phyloP scores from a whole-genome alignment of 1,284 basidiomycete genomes.

The Sutorius eximius region DNA sequence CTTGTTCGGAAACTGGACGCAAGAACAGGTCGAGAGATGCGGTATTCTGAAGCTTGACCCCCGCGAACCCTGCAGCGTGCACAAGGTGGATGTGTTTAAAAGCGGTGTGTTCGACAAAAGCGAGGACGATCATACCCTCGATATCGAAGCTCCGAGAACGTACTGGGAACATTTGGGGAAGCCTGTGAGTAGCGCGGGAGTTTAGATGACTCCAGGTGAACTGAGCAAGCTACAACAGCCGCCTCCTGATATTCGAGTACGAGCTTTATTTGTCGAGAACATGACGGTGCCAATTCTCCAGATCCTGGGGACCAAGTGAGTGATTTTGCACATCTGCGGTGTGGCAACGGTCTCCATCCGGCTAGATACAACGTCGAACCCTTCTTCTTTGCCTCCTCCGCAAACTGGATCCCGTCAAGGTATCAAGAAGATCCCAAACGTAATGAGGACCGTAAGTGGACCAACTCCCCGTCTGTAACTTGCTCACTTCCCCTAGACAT shows the following conservation, averaged over 20 bases:
- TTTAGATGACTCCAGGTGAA: background rate
- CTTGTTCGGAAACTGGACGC: constrained; percentile 53
- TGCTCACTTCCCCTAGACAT: constrained; percentile 39
- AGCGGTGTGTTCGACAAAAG: constrained; percentile 33
- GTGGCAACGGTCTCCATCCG: background rate
- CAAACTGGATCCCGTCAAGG: constrained; percentile 55
- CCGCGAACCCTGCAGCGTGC: constrained; percentile 36
- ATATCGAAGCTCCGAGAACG: constrained; percentile 6
- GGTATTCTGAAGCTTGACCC: constrained; percentile 31
- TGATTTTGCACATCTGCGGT: background rate
- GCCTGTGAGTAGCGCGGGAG: constrained; percentile 12
- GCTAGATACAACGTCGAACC: constrained; percentile 45
- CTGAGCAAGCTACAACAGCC: constrained; percentile 28
- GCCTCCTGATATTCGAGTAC: constrained; percentile 38
- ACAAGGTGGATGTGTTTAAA: constrained; percentile 43
- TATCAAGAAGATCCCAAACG: constrained; percentile 47
- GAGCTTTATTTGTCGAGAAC: constrained; percentile 53
- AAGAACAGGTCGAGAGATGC: constrained; percentile 44
- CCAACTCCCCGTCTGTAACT: too few relatives aligned
- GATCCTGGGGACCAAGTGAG: constrained; percentile 52
- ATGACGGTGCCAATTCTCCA: constrained; percentile 49
- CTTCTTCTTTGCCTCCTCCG: constrained; percentile 57
- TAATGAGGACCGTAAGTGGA: constrained; percentile 47
- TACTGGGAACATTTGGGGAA: constrained; percentile 22
- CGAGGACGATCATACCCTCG: constrained; percentile 6